A percentile compares a stretch with the other conserved stretches of the same genome.
Evolutionary conservation across 2,329 filamentous ascomycete species (phyloP).

Genomic region (Herpotrichia juniperi): DNA sequence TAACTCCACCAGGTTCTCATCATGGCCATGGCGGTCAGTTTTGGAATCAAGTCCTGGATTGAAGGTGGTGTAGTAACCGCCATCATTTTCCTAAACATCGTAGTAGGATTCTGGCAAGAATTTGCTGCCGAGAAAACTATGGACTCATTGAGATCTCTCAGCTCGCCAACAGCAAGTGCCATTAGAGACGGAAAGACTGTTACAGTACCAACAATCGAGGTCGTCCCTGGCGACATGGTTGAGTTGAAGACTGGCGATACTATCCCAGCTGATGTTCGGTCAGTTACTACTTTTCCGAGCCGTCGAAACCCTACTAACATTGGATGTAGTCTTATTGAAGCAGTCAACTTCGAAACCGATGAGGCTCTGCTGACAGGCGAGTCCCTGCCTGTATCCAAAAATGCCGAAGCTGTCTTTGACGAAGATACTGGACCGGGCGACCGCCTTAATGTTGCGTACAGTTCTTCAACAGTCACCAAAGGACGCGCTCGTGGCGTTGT

Average conservation of each 20-base stretch:
- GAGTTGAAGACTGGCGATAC: constrained; percentile 69
- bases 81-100: constrained; percentile 54
- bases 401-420: constrained; percentile 60
- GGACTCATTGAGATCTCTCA: constrained; percentile 54
- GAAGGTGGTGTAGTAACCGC: constrained; percentile 56
- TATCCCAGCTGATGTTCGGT: constrained; percentile 70
- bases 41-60: constrained; percentile 54
- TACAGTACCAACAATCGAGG: constrained; percentile 60
- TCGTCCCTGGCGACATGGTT: constrained; percentile 72
- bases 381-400: constrained; percentile 70
- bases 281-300: constrained; percentile 2
- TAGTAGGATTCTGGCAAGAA: constrained; percentile 54
- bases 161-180: constrained; percentile 52
- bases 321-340: constrained; percentile 55
- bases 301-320: neutral
- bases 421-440: constrained; percentile 68
- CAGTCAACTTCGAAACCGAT: constrained; percentile 78
- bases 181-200: constrained; percentile 61
- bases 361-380: constrained; percentile 75
- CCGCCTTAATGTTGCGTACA: constrained; percentile 72
- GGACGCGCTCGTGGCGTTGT: constrained; percentile 73
- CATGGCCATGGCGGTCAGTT: constrained; percentile 56
- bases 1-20: constrained; percentile 44
- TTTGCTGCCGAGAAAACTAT: constrained; percentile 57
- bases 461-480: constrained; percentile 72